Evolutionary conservation across 768 basidiomycete species (phyloP).

Genomic region (Lentinula edodes): DNA sequence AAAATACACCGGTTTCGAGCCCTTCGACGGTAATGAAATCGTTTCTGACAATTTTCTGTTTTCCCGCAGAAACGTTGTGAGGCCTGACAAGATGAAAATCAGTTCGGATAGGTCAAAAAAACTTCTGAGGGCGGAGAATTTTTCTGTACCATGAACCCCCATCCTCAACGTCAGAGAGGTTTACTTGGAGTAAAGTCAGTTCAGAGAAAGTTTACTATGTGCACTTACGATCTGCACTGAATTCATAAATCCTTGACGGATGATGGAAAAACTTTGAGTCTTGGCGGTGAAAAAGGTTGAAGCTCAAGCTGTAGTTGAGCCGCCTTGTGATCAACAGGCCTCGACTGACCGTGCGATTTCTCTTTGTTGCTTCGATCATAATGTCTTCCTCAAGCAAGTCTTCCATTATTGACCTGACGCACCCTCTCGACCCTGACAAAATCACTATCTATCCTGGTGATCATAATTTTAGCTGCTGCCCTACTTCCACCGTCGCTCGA

Average conservation of each 20-base stretch:
- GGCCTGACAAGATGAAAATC: conserved; percentile 20
- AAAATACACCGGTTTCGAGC: conserved; percentile 33
- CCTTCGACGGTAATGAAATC: conserved; percentile 15
- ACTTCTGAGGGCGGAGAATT: background rate
- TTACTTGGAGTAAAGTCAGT: background rate
- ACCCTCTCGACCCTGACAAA: conserved; percentile 33
- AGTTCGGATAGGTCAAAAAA: background rate
- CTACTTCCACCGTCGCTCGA: conserved; percentile 31
- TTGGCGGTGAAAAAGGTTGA: too few species aligned
- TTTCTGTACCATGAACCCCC: background rate
- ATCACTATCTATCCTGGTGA: conserved; percentile 55
- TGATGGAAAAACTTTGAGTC: too few species aligned
- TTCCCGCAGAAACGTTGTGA: conserved; percentile 48
- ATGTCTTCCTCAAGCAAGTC: conserved; percentile 4
- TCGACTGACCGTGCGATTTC: too few species aligned
- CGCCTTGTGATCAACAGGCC: too few species aligned
- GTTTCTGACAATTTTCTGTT: conserved; percentile 39
- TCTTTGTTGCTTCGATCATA: too few species aligned
- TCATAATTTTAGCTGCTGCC: conserved; percentile 36
- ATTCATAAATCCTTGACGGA: background rate
- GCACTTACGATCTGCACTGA: background rate
- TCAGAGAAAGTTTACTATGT: background rate
- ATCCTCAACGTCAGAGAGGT: background rate
- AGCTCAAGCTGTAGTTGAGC: too few species aligned
- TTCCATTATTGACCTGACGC: conserved; percentile 49